These are phyloP conservation scores for Cajanus cajan DNA, from an alignment of 306 rosid genomes.

Conservation along the genomic window DNA sequence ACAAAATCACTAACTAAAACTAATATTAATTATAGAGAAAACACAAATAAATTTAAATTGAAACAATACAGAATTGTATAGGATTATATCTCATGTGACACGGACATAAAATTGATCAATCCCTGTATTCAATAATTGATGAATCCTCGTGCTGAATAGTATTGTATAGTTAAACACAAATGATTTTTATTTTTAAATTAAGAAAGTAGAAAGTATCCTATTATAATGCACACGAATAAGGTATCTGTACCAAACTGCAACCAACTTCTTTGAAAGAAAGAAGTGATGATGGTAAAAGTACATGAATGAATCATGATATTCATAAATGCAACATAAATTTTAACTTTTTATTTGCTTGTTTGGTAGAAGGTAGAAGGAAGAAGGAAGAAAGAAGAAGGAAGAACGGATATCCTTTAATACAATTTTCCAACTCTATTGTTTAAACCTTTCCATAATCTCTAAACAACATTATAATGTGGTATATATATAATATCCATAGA, in stretches of 20 bases:
- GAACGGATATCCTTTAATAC: not conserved
- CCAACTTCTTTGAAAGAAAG: conserved; percentile 25
- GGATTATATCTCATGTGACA: too few species aligned
- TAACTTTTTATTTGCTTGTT: conserved; percentile 38
- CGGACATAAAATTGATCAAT: too few species aligned
- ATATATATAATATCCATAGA: conserved; percentile 26
- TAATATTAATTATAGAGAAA: too few species aligned
- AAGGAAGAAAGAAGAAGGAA: not conserved
- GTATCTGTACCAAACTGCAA: conserved; percentile 37
- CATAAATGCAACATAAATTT: conserved; percentile 3
- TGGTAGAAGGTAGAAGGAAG: not conserved
- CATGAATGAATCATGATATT: conserved; percentile 7
- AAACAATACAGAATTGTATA: too few species aligned
- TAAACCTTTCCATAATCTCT: conserved; percentile 41
- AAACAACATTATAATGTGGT: conserved; percentile 43
- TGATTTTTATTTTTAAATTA: not conserved
- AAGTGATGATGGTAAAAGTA: not conserved
- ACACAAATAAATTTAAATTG: too few species aligned
- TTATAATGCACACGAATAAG: not conserved
- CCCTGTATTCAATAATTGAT: too few species aligned
- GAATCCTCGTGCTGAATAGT: too few species aligned
- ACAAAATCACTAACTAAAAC: too few species aligned
- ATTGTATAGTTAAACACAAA: too few species aligned
- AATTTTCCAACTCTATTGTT: not conserved
- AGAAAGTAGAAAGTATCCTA: not conserved